Evolutionary conservation across 2,329 filamentous ascomycete species (phyloP).

Genomic region (Myotisia sp.): DNA sequence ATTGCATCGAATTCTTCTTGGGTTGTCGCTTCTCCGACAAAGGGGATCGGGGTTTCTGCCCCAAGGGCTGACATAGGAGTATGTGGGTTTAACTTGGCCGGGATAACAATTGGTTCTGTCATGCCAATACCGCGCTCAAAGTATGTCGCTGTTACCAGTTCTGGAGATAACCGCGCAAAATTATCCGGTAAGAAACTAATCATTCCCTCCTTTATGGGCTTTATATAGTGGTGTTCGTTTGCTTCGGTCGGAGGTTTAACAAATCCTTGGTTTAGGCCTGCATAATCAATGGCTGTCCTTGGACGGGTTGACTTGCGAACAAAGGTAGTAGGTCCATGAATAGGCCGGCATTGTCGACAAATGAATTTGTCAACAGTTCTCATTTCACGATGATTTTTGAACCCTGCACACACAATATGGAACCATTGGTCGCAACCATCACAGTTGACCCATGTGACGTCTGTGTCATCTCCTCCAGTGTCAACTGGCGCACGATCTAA

Average conservation of each 20-base stretch:
- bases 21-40: slow-evolving; percentile 21
- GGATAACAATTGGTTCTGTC: slow-evolving; percentile 53
- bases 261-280: slow-evolving; percentile 51
- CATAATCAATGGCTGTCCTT: slow-evolving; percentile 53
- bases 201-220: slow-evolving; percentile 50
- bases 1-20: slow-evolving; percentile 22
- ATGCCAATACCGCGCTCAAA: slow-evolving; percentile 50
- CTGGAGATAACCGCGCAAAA: slow-evolving; percentile 50
- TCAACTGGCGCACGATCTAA: slow-evolving; percentile 39
- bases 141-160: slow-evolving; percentile 48
- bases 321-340: slow-evolving; percentile 50
- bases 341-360: slow-evolving; percentile 44
- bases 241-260: slow-evolving; percentile 51
- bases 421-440: slow-evolving; percentile 57
- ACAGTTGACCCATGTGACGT: slow-evolving; percentile 49
- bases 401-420: slow-evolving; percentile 52
- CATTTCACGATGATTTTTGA: slow-evolving; percentile 49
- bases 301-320: slow-evolving; percentile 53
- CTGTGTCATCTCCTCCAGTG: slow-evolving; percentile 35
- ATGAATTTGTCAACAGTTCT: slow-evolving; percentile 55
- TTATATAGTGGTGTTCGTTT: slow-evolving; percentile 53
- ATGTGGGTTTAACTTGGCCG: slow-evolving; percentile 45
- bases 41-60: slow-evolving; percentile 17
- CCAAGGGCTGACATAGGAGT: slow-evolving; percentile 24
- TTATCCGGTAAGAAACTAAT: slow-evolving; percentile 47